These are phyloP conservation scores for Megacollybia platyphylla DNA, from an alignment of 1,284 basidiomycete species.

Conservation along the genomic window DNA sequence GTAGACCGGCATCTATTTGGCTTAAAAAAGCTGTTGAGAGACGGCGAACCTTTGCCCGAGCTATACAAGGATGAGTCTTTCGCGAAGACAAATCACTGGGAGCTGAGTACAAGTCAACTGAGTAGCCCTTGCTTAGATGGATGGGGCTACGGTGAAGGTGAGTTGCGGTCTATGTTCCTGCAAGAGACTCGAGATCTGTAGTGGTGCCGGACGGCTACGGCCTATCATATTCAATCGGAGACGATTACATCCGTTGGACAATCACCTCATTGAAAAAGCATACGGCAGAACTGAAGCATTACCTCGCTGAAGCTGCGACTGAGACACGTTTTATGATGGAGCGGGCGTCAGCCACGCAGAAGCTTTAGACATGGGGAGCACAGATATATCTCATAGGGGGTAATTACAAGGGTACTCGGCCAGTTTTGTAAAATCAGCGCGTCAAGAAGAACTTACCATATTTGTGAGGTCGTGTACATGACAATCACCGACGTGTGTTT, in stretches of 20 bases:
- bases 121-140: constrained; percentile 79
- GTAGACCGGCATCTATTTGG: constrained; percentile 96
- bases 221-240: constrained; percentile 84
- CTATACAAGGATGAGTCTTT: constrained; percentile 77
- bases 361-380: not conserved
- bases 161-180: constrained; percentile 12
- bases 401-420: no score
- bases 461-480: no score
- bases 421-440: no score
- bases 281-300: constrained; percentile 56
- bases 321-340: constrained; percentile 72
- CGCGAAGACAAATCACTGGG: constrained; percentile 73
- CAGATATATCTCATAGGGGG: no score
- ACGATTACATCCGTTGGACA: constrained; percentile 84
- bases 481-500: no score
- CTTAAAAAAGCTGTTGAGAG: constrained; percentile 71
- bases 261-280: constrained; percentile 73
- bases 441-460: no score
- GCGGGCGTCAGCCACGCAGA: constrained; percentile 27
- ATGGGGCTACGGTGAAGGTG: constrained; percentile 96
- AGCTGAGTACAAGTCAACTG: constrained; percentile 85
- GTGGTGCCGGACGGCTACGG: constrained; percentile 92
- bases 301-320: constrained; percentile 68
- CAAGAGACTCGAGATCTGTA: constrained; percentile 13
- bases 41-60: constrained; percentile 66